phyloP scores from a whole-genome alignment of 1,284 basidiomycete genomes.

The Ustilago hordei region DNA sequence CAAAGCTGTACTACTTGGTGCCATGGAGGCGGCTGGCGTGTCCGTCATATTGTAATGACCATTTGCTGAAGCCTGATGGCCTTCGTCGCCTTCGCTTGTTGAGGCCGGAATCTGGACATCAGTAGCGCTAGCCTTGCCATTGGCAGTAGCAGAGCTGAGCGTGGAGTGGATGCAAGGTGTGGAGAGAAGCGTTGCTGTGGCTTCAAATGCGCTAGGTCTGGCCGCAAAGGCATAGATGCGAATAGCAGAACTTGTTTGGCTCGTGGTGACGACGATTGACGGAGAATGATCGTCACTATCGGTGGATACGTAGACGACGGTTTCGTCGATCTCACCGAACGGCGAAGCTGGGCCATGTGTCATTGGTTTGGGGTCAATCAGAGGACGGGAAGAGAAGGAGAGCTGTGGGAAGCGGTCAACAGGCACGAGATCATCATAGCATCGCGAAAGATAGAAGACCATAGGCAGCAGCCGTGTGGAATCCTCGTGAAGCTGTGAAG shows the following conservation, averaged over 20 bases:
- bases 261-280: slow-evolving; percentile 46
- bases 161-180: slow-evolving; percentile 19
- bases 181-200: slow-evolving; percentile 38
- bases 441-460: slow-evolving; percentile 59
- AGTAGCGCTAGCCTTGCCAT: not conserved
- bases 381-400: slow-evolving; percentile 9
- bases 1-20: slow-evolving; percentile 11
- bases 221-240: slow-evolving; percentile 52
- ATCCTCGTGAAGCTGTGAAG: slow-evolving; percentile 22
- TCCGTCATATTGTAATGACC: slow-evolving; percentile 9
- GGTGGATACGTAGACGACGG: slow-evolving; percentile 42
- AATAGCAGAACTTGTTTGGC: slow-evolving; percentile 25
- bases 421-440: slow-evolving; percentile 56
- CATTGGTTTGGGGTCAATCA: slow-evolving; percentile 21
- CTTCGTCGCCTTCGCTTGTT: slow-evolving; percentile 5
- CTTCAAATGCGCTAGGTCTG: slow-evolving; percentile 31
- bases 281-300: slow-evolving; percentile 4
- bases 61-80: slow-evolving; percentile 5
- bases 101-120: not conserved
- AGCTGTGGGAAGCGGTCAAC: slow-evolving; percentile 50
- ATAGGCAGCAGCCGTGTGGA: slow-evolving; percentile 38
- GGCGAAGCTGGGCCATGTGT: slow-evolving; percentile 44
- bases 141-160: slow-evolving; percentile 7
- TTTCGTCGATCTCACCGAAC: slow-evolving; percentile 53
- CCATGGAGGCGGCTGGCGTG: slow-evolving; percentile 13